These are phyloP conservation scores for Yarrowia alimentaria DNA, from an alignment of 805 yeast species.

Conservation along the genomic window DNA sequence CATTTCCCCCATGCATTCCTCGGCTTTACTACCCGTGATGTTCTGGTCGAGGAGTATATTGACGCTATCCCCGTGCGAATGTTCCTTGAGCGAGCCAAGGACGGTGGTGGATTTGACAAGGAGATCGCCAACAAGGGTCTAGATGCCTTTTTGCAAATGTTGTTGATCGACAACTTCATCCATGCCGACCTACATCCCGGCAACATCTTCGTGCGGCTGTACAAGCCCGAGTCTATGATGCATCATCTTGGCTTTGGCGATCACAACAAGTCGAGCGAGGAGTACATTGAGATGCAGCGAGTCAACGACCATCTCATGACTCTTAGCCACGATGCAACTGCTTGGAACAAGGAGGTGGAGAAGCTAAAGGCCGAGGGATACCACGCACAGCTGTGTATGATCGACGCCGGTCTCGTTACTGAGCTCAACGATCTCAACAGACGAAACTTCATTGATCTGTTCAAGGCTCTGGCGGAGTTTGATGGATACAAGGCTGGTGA, in stretches of 20 bases:
- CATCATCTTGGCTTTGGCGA: conserved; percentile 41
- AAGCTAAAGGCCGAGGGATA: conserved; percentile 56
- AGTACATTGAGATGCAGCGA: conserved; percentile 29
- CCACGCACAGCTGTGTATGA: conserved; percentile 81
- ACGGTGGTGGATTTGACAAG: conserved; percentile 43
- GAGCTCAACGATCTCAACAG: conserved; percentile 77
- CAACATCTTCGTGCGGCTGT: conserved; percentile 75
- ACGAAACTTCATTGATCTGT: conserved; percentile 81
- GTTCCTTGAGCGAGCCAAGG: conserved; percentile 47
- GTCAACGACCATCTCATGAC: conserved; percentile 34
- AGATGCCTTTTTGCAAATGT: conserved; percentile 90
- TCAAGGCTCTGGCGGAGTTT: conserved; percentile 82
- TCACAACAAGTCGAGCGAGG: conserved; percentile 33
- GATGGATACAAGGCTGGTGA: conserved; percentile 96
- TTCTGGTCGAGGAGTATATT: conserved; percentile 82
- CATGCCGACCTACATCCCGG: conserved; percentile 99
- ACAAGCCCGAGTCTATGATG: conserved; percentile 44
- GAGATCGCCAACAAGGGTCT: conserved; percentile 75
- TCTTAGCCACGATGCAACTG: conserved; percentile 36
- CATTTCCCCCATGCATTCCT: conserved; percentile 78
- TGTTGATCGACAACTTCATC: conserved; percentile 86
- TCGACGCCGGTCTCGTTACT: conserved; percentile 92
- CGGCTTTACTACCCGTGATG: conserved; percentile 61
- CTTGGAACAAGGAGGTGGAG: conserved; percentile 50
- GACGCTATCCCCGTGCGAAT: conserved; percentile 79